phyloP scores from a whole-genome alignment of 2,329 filamentous ascomycete genomes.

The Colletotrichum godetiae region DNA sequence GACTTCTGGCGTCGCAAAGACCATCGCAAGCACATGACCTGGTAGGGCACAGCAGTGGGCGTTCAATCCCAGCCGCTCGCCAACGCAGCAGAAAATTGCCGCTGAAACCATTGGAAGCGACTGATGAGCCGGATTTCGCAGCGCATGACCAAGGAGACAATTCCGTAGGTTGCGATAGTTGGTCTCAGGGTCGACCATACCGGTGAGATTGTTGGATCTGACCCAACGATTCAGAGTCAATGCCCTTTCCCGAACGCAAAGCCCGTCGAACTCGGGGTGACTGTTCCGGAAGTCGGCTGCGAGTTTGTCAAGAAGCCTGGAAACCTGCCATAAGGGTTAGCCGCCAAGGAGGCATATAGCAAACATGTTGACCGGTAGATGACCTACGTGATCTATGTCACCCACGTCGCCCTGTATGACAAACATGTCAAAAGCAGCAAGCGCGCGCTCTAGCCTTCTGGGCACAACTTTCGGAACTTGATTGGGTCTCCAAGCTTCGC shows the following conservation, averaged over 20 bases:
- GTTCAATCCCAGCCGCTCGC: slow-evolving; percentile 77
- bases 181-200: slow-evolving; percentile 70
- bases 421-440: slow-evolving; percentile 92
- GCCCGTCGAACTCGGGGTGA: slow-evolving; percentile 62
- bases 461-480: slow-evolving; percentile 17
- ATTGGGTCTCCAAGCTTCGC: not conserved
- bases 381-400: slow-evolving; percentile 78
- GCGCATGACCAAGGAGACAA: slow-evolving; percentile 85
- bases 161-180: slow-evolving; percentile 86
- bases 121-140: slow-evolving; percentile 78
- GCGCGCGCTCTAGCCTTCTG: slow-evolving; percentile 72
- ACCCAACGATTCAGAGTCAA: slow-evolving; percentile 77
- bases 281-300: slow-evolving; percentile 65
- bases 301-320: slow-evolving; percentile 72
- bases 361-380: slow-evolving; percentile 7
- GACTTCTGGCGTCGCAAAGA: slow-evolving; percentile 70
- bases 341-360: slow-evolving; percentile 1
- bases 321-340: slow-evolving; percentile 58
- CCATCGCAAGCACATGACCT: slow-evolving; percentile 85
- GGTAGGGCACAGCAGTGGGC: slow-evolving; percentile 86
- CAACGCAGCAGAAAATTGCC: slow-evolving; percentile 86
- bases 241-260: slow-evolving; percentile 76
- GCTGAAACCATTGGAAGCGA: slow-evolving; percentile 89
- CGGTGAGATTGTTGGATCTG: slow-evolving; percentile 74
- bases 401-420: slow-evolving; percentile 77